phyloP scores from a whole-genome alignment of 441 rosid species.

The Corymbia citriodora region DNA sequence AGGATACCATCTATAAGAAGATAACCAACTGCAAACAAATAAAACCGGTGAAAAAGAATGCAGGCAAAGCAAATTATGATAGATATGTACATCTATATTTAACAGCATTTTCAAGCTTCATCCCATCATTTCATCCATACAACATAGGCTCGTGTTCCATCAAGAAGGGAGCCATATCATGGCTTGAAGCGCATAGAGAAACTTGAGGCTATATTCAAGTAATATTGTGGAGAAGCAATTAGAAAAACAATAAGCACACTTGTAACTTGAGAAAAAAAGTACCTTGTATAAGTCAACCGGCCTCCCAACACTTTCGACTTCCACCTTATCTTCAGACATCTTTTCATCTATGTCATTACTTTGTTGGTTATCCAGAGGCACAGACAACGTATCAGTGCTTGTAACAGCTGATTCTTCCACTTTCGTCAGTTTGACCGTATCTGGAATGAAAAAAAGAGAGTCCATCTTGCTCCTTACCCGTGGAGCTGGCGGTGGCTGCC shows the following conservation, averaged over 20 bases:
- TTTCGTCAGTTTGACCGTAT: slow-evolving; percentile 47
- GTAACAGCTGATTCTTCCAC: slow-evolving; percentile 29
- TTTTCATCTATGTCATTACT: slow-evolving; percentile 31
- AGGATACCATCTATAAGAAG: neutral
- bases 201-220: neutral
- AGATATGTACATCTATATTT: neutral
- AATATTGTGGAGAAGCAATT: neutral
- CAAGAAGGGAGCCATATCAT: neutral
- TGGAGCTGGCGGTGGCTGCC: slow-evolving; percentile 82
- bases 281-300: slow-evolving; percentile 99
- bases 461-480: slow-evolving; percentile 83
- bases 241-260: neutral
- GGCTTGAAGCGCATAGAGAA: neutral
- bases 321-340: slow-evolving; percentile 45
- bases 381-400: slow-evolving; percentile 19
- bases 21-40: neutral
- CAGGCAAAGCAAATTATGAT: neutral
- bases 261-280: neutral
- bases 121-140: neutral
- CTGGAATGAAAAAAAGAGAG: slow-evolving; percentile 73
- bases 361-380: slow-evolving; percentile 23
- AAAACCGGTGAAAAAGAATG: neutral
- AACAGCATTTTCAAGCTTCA: neutral
- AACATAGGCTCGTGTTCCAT: neutral
- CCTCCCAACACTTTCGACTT: slow-evolving; percentile 80